Conservation (phyloP, 805 yeast genomes). For the Nakazawaea molendinolei region DNA sequence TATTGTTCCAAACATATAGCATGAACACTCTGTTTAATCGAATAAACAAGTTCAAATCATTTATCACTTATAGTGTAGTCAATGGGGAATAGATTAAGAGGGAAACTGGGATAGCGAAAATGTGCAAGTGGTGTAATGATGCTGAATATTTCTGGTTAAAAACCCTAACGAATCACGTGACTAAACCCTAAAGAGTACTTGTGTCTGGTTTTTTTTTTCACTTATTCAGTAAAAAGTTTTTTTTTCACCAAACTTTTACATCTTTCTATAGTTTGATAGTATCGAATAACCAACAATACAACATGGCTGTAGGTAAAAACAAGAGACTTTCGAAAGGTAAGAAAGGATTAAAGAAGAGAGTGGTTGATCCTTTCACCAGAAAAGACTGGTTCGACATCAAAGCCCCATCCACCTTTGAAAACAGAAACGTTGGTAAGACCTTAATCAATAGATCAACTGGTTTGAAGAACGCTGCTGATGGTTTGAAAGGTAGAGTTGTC, state of each 20-base stretch:
- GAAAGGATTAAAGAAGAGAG: constrained; percentile 99
- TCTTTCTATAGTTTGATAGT: neutral
- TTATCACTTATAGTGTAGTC: no score
- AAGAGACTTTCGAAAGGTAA: constrained; percentile 82
- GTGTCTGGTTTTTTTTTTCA: no score
- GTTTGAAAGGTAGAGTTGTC: constrained; percentile 95
- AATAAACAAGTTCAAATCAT: constrained; percentile 13
- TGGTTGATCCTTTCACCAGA: constrained; percentile 98
- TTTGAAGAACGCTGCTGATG: constrained; percentile 96
- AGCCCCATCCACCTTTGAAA: constrained; percentile 98
- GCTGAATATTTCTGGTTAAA: neutral
- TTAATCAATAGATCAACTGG: constrained; percentile 98
- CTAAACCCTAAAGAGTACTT: neutral
- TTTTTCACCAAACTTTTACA: neutral
- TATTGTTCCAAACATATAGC: constrained; percentile 4
- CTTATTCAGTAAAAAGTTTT: neutral
- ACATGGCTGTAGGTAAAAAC: constrained; percentile 57
- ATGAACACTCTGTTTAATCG: constrained; percentile 10
- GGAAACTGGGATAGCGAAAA: no score
- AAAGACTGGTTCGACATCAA: constrained; percentile 98
- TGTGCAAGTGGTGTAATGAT: no score
- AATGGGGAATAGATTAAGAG: no score
- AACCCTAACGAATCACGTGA: neutral
- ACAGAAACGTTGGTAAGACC: constrained; percentile 98
- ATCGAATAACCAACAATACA: constrained; percentile 18